Evolutionary conservation across 2,329 filamentous ascomycete species (phyloP), one percentile per base, ranked within the genome.

Genomic region (Teratosphaeria gauchensis): DNA sequence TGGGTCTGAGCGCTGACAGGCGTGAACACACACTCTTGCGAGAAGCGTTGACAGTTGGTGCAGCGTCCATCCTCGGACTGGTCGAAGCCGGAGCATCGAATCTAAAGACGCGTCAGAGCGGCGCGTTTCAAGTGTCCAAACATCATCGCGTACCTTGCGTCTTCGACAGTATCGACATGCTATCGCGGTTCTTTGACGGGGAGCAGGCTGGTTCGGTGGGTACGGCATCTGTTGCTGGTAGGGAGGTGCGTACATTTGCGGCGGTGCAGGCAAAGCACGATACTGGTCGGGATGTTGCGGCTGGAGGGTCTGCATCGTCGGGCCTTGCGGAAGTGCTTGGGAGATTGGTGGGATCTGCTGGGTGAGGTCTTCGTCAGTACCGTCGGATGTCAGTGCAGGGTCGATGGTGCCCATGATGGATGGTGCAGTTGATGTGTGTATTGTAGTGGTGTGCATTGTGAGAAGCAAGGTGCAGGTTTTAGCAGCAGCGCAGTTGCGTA

Each of bases 21-120:
- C 1, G 86, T 89, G 73, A 90, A 90, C 73, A 90, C 84, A 74
- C 87, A 90, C 70, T 88, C 85, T 73, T 89, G 86, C 64, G 86
- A 86, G 75, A 89, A 90, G 54, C 86, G 80, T 63, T 85, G 79
- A 70, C 86, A 90, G 71, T 89, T 89, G 68, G 80, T 83, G 77
- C 86, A 90, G 61, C 85, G 83, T 60, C 87, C 87, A 72, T 89
- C 84, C 46, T 85, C 82, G 46, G 85, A 87, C 58, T 81, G 82
- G 67, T 89, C 86, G 70, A 89, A 90, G 31, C 86, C 87, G 3
- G 86, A 89, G 77, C 86, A 90, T 60, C 87, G 84, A 71, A 89
- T 89, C 86, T 89, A 72, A 8, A 30, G 48, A 61, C 48, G 54
- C 53, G 61, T 59, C 61, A 61, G 58, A 54, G 55, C 48, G 56